Evolutionary conservation across 148 eudicot species (phyloP).

Genomic region (Polygonum maritimum): DNA sequence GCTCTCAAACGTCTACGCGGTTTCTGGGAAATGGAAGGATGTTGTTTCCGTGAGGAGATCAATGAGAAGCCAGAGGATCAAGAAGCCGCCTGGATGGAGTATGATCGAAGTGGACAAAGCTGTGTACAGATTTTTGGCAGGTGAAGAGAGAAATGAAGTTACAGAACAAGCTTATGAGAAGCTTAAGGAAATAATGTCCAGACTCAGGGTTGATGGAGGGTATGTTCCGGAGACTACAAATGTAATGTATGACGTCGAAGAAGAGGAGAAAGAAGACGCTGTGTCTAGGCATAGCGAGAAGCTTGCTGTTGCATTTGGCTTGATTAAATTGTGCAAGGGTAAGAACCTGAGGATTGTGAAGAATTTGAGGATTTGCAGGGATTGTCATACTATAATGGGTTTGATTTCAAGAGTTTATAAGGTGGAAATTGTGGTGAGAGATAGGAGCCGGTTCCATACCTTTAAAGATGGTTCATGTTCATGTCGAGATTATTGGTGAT

Average conservation of each 20-base stretch:
- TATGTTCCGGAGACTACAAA: constrained; percentile 37
- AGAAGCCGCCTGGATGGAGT: constrained; percentile 64
- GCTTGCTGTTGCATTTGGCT: constrained; percentile 55
- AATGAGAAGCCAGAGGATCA: constrained; percentile 29
- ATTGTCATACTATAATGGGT: constrained; percentile 54
- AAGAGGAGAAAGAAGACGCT: constrained; percentile 50
- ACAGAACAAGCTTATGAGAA: constrained; percentile 36
- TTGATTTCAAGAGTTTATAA: constrained; percentile 38
- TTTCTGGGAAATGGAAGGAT: constrained; percentile 51
- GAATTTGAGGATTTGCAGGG: constrained; percentile 59
- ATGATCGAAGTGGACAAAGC: constrained; percentile 50
- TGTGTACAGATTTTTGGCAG: constrained; percentile 49
- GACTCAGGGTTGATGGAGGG: constrained; percentile 47
- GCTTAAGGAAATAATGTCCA: constrained; percentile 38
- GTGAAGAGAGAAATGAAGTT: constrained; percentile 28
- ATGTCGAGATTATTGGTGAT: constrained; percentile 53
- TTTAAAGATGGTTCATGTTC: constrained; percentile 42
- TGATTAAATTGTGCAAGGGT: constrained; percentile 29
- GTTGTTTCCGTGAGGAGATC: constrained; percentile 37
- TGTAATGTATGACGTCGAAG: constrained; percentile 55
- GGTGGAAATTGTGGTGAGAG: constrained; percentile 44
- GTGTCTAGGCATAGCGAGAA: constrained; percentile 50
- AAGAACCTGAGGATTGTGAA: constrained; percentile 40
- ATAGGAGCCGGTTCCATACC: constrained; percentile 51
- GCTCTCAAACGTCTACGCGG: constrained; percentile 50